phyloP scores from a whole-genome alignment of 2,329 filamentous ascomycete species.

The Dryadomyces quercus-mongolicae region DNA sequence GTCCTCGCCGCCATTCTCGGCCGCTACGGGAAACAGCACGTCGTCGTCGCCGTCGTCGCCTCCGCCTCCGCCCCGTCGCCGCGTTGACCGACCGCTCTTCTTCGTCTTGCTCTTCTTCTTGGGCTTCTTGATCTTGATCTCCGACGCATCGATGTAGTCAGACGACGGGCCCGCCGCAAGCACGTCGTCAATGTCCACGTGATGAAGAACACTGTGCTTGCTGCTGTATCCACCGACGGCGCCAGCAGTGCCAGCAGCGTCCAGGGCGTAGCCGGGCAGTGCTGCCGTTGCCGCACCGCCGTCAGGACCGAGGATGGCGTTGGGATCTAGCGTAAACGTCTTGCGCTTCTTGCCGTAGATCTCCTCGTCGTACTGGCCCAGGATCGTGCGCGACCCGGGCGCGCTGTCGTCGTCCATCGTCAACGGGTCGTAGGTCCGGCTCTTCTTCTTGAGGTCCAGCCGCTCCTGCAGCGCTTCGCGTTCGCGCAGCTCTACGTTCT shows the following conservation, averaged over 20 bases:
- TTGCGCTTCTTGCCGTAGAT: conserved; percentile 84
- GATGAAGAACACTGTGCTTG: conserved; percentile 51
- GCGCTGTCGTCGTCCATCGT: conserved; percentile 49
- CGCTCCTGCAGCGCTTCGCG: conserved; percentile 62
- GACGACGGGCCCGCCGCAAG: conserved; percentile 55
- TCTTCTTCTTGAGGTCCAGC: conserved; percentile 81
- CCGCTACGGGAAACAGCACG: conserved; percentile 33
- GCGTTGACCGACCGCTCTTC: conserved; percentile 68
- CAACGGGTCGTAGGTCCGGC: conserved; percentile 69
- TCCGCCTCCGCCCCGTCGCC: conserved; percentile 37
- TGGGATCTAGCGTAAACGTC: conserved; percentile 72
- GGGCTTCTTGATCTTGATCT: conserved; percentile 87
- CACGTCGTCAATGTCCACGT: conserved; percentile 59
- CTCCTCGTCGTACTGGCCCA: conserved; percentile 92
- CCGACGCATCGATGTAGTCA: conserved; percentile 77
- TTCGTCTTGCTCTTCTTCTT: conserved; percentile 73
- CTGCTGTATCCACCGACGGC: background rate
- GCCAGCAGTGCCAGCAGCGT: background rate
- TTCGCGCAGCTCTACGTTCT: conserved; percentile 62
- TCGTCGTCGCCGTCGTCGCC: conserved; percentile 48
- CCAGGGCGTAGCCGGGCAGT: background rate
- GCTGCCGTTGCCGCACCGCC: conserved; percentile 13
- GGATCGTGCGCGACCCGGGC: conserved; percentile 51
- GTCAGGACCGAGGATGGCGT: conserved; percentile 46
- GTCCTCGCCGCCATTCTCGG: conserved; percentile 21